These are phyloP conservation scores for Gnaphalium uliginosum DNA, from an alignment of 129 eudicot species.

Conservation along the genomic window DNA sequence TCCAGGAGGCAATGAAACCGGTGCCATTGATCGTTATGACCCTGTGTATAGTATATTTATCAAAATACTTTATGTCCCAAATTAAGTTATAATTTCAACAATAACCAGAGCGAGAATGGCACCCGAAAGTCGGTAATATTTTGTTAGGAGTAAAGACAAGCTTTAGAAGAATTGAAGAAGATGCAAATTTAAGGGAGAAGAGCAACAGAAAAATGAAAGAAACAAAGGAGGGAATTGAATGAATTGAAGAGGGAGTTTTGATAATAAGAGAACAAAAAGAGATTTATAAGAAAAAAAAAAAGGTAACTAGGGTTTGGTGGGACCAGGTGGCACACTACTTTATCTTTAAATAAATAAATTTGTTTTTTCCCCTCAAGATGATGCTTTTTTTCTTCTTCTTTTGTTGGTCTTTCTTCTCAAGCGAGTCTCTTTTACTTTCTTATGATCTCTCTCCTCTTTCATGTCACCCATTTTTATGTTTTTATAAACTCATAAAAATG, in stretches of 20 bases:
- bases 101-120: constrained; percentile 11
- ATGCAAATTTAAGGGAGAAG: constrained; percentile 24
- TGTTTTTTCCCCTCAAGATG: constrained; percentile 39
- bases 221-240: constrained; percentile 20
- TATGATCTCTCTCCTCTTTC: constrained; percentile 23
- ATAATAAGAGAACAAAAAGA: constrained; percentile 60
- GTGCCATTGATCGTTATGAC: constrained; percentile 54
- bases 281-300: constrained; percentile 23
- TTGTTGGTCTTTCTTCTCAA: constrained; percentile 61
- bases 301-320: constrained; percentile 47
- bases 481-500: too few relatives aligned
- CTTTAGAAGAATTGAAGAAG: constrained; percentile 20
- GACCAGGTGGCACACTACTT: constrained; percentile 29
- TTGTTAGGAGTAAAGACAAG: constrained; percentile 14
- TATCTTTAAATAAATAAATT: constrained; percentile 46
- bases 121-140: constrained; percentile 4
- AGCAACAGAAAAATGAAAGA: constrained; percentile 21
- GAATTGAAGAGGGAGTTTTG: constrained; percentile 41
- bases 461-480: too few relatives aligned
- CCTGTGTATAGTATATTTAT: not conserved
- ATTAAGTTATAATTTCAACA: constrained; percentile 18
- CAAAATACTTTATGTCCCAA: not conserved
- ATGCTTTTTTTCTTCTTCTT: constrained; percentile 44
- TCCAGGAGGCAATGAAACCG: constrained; percentile 94
- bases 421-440: constrained; percentile 21